phyloP scores from a whole-genome alignment of 768 basidiomycete species.

The Pholiota conissans region DNA sequence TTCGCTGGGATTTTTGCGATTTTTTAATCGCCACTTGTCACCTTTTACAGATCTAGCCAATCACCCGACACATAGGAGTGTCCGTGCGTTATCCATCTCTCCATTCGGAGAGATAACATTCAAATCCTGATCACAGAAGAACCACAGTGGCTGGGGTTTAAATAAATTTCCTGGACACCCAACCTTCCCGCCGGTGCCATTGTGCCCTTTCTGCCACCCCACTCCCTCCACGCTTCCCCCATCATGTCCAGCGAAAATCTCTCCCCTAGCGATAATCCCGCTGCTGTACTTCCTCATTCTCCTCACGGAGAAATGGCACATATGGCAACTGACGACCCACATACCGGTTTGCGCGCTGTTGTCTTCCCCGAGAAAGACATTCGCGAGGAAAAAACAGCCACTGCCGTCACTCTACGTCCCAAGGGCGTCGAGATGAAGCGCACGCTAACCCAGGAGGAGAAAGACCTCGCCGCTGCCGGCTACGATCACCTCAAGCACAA shows the following conservation, averaged over 20 bases:
- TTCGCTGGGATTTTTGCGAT: conserved; percentile 25
- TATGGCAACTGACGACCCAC: conserved; percentile 27
- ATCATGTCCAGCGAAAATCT: conserved; percentile 24
- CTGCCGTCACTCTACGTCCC: conserved; percentile 30
- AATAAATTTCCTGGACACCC: conserved; percentile 1
- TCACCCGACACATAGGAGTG: conserved; percentile 6
- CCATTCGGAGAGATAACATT: not conserved
- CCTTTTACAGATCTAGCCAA: conserved; percentile 11
- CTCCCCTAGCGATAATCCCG: conserved; percentile 19
- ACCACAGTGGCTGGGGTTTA: conserved; percentile 2
- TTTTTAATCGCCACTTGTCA: conserved; percentile 21
- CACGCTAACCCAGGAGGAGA: conserved; percentile 66
- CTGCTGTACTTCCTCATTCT: conserved; percentile 11
- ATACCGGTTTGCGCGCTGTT: conserved; percentile 40
- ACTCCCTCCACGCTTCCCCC: too few relatives aligned
- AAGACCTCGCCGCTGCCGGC: conserved; percentile 65
- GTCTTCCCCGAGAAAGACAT: conserved; percentile 46
- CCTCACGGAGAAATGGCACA: conserved; percentile 15
- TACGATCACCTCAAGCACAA: conserved; percentile 59
- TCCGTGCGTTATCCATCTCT: not conserved
- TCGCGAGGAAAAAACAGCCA: conserved; percentile 37
- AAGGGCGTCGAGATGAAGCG: conserved; percentile 61
- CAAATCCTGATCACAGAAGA: not conserved
- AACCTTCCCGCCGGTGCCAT: conserved; percentile 1
- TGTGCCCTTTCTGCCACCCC: conserved; percentile 6